phyloP scores from a whole-genome alignment of 495 filamentous ascomycete species.

The Paragyromitra xinjiangensis region DNA sequence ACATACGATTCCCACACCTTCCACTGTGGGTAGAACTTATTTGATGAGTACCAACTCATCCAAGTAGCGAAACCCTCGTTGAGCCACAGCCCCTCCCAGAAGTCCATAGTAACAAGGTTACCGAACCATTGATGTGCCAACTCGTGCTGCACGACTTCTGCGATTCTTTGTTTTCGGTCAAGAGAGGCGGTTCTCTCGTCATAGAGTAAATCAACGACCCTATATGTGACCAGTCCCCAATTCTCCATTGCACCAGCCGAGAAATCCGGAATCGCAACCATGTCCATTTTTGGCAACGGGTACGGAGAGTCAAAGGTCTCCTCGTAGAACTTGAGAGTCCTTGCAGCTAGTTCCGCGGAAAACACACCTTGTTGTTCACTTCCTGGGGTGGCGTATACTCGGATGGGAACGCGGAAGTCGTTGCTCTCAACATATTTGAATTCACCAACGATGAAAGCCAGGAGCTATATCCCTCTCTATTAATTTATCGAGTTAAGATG shows the following conservation, averaged over 20 bases:
- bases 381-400: constrained; percentile 73
- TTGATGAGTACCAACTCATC: constrained; percentile 77
- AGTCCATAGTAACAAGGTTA: constrained; percentile 99
- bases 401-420: constrained; percentile 75
- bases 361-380: constrained; percentile 73
- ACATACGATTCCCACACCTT: constrained; percentile 98
- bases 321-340: constrained; percentile 76
- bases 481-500: constrained; percentile 12
- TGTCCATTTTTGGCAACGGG: constrained; percentile 89
- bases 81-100: constrained; percentile 98
- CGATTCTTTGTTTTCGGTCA: constrained; percentile 90
- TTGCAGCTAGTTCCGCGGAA: constrained; percentile 73
- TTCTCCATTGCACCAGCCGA: constrained; percentile 97
- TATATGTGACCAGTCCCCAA: constrained; percentile 96
- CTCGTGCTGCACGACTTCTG: constrained; percentile 95
- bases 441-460: constrained; percentile 79
- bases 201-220: constrained; percentile 87
- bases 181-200: constrained; percentile 92
- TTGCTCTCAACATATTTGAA: constrained; percentile 79
- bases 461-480: constrained; percentile 59
- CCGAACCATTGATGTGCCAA: constrained; percentile 99
- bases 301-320: constrained; percentile 77
- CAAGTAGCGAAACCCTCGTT: constrained; percentile 99
- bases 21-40: constrained; percentile 95
- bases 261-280: constrained; percentile 97